These are phyloP conservation scores for Santalum album DNA, from an alignment of 164 flowering plant species.

Conservation along the genomic window DNA sequence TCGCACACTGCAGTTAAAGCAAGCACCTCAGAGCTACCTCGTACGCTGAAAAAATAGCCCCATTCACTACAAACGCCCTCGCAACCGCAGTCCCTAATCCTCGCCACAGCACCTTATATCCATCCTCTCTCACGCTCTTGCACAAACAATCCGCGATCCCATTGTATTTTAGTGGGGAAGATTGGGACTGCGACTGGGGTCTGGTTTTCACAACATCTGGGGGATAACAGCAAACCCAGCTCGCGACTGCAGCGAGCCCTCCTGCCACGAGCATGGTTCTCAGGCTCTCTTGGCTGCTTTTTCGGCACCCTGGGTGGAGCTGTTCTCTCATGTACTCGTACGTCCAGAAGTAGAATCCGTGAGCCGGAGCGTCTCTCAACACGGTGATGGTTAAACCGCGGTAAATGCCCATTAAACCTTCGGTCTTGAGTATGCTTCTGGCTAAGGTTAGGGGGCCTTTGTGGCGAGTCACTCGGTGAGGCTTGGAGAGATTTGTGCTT, in stretches of 20 bases:
- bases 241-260: slow-evolving; percentile 84
- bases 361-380: slow-evolving; percentile 72
- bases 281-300: slow-evolving; percentile 53
- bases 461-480: slow-evolving; percentile 1
- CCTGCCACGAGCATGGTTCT: slow-evolving; percentile 72
- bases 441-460: slow-evolving; percentile 46
- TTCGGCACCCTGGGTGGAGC: slow-evolving; percentile 82
- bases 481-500: background rate
- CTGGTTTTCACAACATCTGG: slow-evolving; percentile 79
- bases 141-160: slow-evolving; percentile 68
- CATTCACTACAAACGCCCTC: slow-evolving; percentile 85
- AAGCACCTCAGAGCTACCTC: slow-evolving; percentile 59
- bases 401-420: slow-evolving; percentile 65
- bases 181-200: slow-evolving; percentile 50
- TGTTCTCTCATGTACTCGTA: slow-evolving; percentile 67
- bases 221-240: slow-evolving; percentile 83
- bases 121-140: slow-evolving; percentile 59
- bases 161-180: slow-evolving; percentile 29
- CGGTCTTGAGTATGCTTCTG: slow-evolving; percentile 36
- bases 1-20: too few species aligned
- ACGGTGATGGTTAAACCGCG: slow-evolving; percentile 63
- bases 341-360: slow-evolving; percentile 73
- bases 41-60: slow-evolving; percentile 72
- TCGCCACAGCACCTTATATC: slow-evolving; percentile 56
- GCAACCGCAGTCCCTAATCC: slow-evolving; percentile 76